phyloP scores from a whole-genome alignment of 139 green algal genomes.

The Volvox reticuliferus region DNA sequence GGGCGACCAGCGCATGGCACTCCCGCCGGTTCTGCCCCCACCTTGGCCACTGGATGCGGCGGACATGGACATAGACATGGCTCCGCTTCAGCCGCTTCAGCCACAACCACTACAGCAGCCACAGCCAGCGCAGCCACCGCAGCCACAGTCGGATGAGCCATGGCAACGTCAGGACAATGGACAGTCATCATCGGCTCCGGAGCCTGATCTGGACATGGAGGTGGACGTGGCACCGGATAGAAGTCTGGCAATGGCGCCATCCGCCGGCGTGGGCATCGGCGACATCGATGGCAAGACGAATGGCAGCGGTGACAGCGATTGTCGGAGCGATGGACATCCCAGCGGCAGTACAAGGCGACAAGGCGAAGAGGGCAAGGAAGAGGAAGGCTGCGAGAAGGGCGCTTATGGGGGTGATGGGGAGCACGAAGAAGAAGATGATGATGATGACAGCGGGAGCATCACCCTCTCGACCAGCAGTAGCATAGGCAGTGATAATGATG shows the following conservation, averaged over 20 bases:
- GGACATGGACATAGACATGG: neutral
- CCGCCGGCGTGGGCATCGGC: no score
- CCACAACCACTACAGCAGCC: neutral
- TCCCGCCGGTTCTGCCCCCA: constrained; percentile 32
- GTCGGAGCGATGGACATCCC: neutral
- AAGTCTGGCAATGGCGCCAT: no score
- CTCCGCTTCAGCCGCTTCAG: no score
- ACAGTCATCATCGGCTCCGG: no score
- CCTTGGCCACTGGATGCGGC: neutral
- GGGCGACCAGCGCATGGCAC: constrained; percentile 24
- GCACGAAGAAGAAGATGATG: neutral
- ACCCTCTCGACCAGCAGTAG: neutral
- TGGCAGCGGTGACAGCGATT: neutral
- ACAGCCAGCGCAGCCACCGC: no score
- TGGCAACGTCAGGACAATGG: no score
- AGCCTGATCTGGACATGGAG: no score
- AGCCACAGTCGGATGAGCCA: no score
- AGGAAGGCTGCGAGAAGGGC: neutral
- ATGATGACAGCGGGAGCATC: neutral
- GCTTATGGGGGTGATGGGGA: neutral
- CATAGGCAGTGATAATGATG: neutral
- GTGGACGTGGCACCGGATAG: no score
- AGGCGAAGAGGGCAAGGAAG: no score
- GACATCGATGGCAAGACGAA: neutral
- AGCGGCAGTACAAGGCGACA: no score